Base-by-base conservation (phyloP, 169 alveolate genomes). In the Babesia divergens region DNA sequence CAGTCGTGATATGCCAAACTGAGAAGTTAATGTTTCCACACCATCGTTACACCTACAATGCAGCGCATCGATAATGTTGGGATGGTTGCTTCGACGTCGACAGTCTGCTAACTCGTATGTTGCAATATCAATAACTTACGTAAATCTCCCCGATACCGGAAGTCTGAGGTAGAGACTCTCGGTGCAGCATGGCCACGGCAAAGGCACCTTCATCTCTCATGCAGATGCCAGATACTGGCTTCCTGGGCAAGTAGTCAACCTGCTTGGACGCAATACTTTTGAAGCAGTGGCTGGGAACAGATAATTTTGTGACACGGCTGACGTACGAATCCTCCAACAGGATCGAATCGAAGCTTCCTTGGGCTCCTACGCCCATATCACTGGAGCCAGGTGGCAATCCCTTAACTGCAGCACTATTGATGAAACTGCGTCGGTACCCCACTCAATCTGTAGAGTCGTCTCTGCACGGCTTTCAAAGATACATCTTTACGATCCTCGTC, bases 171-270 rank as follows among this genome's bases (percentile, higher is more conserved):
- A n/a, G 16, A 26, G 37, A n/a, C 35, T 14, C 20, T 22, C 46
- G 24, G 68, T 40, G 20, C 1, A 6, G 24, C 68, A 58, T 58
- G 46, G 68, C 68, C 24, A 58, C 53, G 0, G 68, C 68, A 14
- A 40, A 58, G 2, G 68, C 42, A 6, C 20, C 13, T 4, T 32
- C 68, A 24, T 37, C 9, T 22, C 42, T 58, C 26, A 40, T 40
- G 22, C 38, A 7, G 14, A 58, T 13, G 3, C 24, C 14, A 13
- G 68, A 40, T 4, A 58, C 68, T 8, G 54, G 54, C 5, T 58
- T 20, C 26, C 42, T 58, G 0, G 68, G 68, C 52, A 58, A 31
- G 43, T 38, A 58, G 29, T 1, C 8, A 4, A 53, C 20, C 20
- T 58, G 68, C 20, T 1, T 6, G 3, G 68, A 37, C 14, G 6